Base-by-base conservation (phyloP, 176 grass and related monocot genomes). In the Oropetium thomaeum region DNA sequence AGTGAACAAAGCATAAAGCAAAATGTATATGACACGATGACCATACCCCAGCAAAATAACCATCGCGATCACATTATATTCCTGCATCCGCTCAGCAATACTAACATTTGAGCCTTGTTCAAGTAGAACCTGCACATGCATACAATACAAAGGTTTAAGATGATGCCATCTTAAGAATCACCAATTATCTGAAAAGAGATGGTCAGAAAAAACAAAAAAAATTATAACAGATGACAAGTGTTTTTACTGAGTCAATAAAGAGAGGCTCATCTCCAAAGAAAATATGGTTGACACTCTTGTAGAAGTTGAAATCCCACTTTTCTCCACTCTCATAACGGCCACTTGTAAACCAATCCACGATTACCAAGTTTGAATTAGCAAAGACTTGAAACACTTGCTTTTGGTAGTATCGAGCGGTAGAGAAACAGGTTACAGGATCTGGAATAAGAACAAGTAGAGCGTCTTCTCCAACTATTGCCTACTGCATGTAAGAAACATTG, bases 301-400 rank as follows among this genome's bases (percentile, higher is more conserved):
- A 98, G 39, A 55, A 83, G 38, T 49, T 84, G 61, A 94, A 92
- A 51, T 82, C 73, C 91, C 96, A 94, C 76, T 73, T 85, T 82
- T 94, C 91, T 81, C 96, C 96, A 61, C 81, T 86, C 43, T 92
- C 86, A 68, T 92, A 89, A 19, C 91, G 91, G 1, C 95, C 96
- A 70, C 96, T 94, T 32, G 91, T 98, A 83, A 94, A 86, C 91
- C 91, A 98, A 73, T 98, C 96, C 22, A 98, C 91, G 66, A 98
- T 1, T 27, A 94, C 86, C 54, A 98, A 74, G 79, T 90, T 94
- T 68, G 96, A 98, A 77, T 85, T 28, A 22, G 58, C 28, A 75
- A 83, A 61, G 19, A 94, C 77, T 31, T 78, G 81, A 63, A 98
- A 98, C 41, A 87, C 84, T 81, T 98, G 91, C 70, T 87, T 92